Evolutionary conservation across 768 basidiomycete species (phyloP).

Genomic region (Phaffia tasmanica): DNA sequence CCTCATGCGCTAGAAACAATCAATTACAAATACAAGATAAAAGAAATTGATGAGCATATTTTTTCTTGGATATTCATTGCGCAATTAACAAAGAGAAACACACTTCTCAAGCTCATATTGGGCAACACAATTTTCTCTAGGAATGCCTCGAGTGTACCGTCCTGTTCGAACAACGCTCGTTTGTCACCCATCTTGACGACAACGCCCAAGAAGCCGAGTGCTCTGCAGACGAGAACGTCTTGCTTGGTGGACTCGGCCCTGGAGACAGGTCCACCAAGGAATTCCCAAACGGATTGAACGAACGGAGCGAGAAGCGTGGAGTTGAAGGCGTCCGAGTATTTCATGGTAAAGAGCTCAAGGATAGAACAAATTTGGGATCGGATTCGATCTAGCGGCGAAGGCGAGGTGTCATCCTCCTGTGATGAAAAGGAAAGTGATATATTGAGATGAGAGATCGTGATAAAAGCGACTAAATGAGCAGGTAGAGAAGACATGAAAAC

Average conservation of each 20-base stretch:
- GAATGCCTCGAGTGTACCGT: slow-evolving; percentile 68
- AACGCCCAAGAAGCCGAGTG: slow-evolving; percentile 79
- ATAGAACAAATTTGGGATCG: slow-evolving; percentile 85
- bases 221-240: slow-evolving; percentile 64
- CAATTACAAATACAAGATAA: background rate
- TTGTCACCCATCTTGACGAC: slow-evolving; percentile 82
- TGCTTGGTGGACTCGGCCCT: slow-evolving; percentile 36
- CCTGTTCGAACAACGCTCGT: slow-evolving; percentile 58
- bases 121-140: slow-evolving; percentile 85
- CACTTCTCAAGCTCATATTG: slow-evolving; percentile 69
- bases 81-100: slow-evolving; percentile 22
- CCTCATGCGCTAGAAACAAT: slow-evolving; percentile 54
- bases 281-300: slow-evolving; percentile 79
- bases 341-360: slow-evolving; percentile 74
- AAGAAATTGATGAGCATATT: background rate
- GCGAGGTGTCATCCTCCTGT: slow-evolving; percentile 57
- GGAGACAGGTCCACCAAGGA: slow-evolving; percentile 56
- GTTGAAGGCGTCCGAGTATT: slow-evolving; percentile 48
- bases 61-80: background rate
- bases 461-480: background rate
- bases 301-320: slow-evolving; percentile 42
- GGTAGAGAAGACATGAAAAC: slow-evolving; percentile 31
- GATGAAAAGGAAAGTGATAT: background rate
- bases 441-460: background rate
- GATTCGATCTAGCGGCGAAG: slow-evolving; percentile 77